Base-by-base conservation (phyloP, 768 basidiomycete species). In the Auriscalpium microsporum region DNA sequence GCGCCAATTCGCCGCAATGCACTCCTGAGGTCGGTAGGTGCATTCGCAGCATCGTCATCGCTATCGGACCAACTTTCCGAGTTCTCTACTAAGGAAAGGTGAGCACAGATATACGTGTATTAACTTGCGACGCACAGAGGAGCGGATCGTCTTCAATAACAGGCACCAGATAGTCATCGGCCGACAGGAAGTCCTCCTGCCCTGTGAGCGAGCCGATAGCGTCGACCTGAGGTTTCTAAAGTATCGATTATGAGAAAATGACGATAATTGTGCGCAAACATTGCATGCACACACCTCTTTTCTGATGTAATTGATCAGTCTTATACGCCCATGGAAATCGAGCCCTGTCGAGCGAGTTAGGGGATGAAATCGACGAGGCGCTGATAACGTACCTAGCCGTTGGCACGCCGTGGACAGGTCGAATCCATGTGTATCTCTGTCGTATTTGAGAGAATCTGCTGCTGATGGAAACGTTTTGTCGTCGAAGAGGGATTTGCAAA, bases 271-370 rank as follows among this genome's bases (percentile, higher is more conserved):
- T 28, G 16, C 35, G 23, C 21, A 40, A 38, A 14, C 19, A 48
- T 10, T 16, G 35, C 19, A 4, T 37, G 13, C 45, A 28, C 69
- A 17, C 45, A 90, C 91, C 69, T 82, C 79, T 70, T 81, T 86
- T 55, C 94, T 75, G 64, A 95, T 91, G 69, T 79, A 89, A 68
- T 96, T 96, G 70, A 96, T 82, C 50, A 96, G 71, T 48, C 89
- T 81, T 62, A 92, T 84, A 17, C 87, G 78, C 54, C 81, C 79
- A 69, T 92, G 84, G 59, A 86, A 81, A 67, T 95, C 93, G 40
- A 94, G 72, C 0, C 73, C 89, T 91, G 58, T 33, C 35, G 54
- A 50, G 17, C 40, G 40, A 28, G 57, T 53, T 44, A 28, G 50
- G 11, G 5, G 16, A 3, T 47, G 17, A 10, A 33, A 44, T 48